phyloP scores from a whole-genome alignment of 2,329 filamentous ascomycete species.

The Scolecobasidium constrictum region DNA sequence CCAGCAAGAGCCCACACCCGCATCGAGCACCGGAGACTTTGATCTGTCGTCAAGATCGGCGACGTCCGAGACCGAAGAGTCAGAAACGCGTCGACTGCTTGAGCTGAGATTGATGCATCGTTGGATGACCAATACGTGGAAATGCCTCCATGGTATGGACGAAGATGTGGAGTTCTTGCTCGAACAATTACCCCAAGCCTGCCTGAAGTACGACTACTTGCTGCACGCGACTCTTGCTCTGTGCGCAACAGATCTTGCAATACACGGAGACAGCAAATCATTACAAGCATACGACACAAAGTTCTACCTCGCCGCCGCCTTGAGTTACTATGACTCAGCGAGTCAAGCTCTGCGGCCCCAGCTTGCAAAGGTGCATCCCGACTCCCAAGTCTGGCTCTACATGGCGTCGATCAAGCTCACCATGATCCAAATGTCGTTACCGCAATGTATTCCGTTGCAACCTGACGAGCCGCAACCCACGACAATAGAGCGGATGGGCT shows the following conservation, averaged over 20 bases:
- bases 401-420: not conserved
- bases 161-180: conserved; percentile 26
- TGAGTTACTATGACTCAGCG: conserved; percentile 25
- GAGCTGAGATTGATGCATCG: conserved; percentile 44
- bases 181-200: not conserved
- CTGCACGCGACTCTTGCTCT: conserved; percentile 4
- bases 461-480: not conserved
- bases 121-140: conserved; percentile 37
- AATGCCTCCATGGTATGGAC: conserved; percentile 26
- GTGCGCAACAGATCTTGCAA: conserved; percentile 23
- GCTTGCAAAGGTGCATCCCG: conserved; percentile 18
- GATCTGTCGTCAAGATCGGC: not conserved
- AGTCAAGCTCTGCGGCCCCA: conserved; percentile 21
- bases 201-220: conserved; percentile 3
- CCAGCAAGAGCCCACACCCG: not conserved
- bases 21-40: not conserved
- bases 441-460: not conserved
- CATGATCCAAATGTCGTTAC: not conserved
- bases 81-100: conserved; percentile 16
- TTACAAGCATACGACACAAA: conserved; percentile 12
- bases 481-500: not conserved
- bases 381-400: conserved; percentile 21
- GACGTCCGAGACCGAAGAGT: not conserved
- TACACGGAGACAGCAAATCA: conserved; percentile 8
- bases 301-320: conserved; percentile 20